These are phyloP conservation scores for Brassica juncea DNA, from an alignment of 345 rosid species.

Conservation along the genomic window DNA sequence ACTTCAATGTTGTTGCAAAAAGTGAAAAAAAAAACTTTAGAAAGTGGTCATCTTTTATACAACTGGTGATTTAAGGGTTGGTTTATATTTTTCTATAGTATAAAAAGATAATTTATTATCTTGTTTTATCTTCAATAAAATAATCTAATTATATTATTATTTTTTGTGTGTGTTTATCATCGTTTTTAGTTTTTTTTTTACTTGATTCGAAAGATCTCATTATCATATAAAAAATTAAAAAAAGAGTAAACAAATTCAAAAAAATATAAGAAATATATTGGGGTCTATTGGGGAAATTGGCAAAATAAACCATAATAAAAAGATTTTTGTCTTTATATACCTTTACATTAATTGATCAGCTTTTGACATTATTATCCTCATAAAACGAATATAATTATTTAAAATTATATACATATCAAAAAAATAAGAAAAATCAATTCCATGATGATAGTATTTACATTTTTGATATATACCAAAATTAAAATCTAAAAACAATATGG, in stretches of 20 bases:
- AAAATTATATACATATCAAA: too few relatives aligned
- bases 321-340: not conserved
- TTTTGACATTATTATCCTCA: not conserved
- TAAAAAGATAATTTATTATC: not conserved
- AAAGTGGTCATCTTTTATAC: not conserved
- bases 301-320: not conserved
- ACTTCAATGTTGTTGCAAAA: not conserved
- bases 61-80: not conserved
- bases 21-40: not conserved
- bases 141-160: not conserved
- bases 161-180: not conserved
- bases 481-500: not conserved
- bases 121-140: not conserved
- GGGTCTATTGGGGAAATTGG: not conserved
- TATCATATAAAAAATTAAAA: too few relatives aligned
- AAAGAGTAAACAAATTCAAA: not conserved
- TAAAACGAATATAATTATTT: too few relatives aligned
- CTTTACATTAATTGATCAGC: not conserved
- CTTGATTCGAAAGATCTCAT: not conserved
- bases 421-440: not conserved
- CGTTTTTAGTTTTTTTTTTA: too few relatives aligned
- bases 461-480: not conserved
- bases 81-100: too few relatives aligned
- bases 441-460: not conserved
- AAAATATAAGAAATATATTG: not conserved